Percentiles rank a stretch among this genome's conserved stretches.
Evolutionary conservation across 768 basidiomycete species (phyloP).

Genomic region (Rickenella mellea): DNA sequence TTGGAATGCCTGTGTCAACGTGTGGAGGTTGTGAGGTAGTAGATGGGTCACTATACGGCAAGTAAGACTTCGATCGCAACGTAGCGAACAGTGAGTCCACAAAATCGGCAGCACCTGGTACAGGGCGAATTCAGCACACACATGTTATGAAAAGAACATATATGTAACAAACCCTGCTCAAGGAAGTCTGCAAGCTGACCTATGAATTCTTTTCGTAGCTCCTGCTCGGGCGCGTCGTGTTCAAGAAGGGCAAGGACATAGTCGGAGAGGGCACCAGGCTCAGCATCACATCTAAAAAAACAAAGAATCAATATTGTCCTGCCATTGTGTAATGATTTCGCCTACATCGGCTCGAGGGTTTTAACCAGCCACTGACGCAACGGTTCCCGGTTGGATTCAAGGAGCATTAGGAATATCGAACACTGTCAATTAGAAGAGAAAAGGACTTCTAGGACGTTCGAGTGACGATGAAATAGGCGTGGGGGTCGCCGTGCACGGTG

Average conservation of each 20-base stretch:
- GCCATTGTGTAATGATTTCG: conserved; percentile 8
- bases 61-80: conserved; percentile 76
- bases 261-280: conserved; percentile 86
- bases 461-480: neutral
- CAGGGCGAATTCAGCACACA: conserved; percentile 6
- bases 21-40: conserved; percentile 27
- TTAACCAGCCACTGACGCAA: conserved; percentile 85
- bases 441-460: neutral
- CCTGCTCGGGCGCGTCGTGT: conserved; percentile 74
- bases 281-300: conserved; percentile 79
- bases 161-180: conserved; percentile 59
- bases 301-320: conserved; percentile 2
- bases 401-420: conserved; percentile 38
- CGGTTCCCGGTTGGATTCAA: conserved; percentile 53
- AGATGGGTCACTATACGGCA: conserved; percentile 56
- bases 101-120: conserved; percentile 57
- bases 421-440: no score
- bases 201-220: conserved; percentile 72
- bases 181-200: conserved; percentile 86
- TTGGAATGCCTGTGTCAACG: conserved; percentile 65
- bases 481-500: neutral
- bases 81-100: conserved; percentile 81
- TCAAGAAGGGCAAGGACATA: conserved; percentile 91
- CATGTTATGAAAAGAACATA: neutral
- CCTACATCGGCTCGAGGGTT: conserved; percentile 86